Evolutionary conservation across 2,329 filamentous ascomycete species (phyloP).

Genomic region (Endothia cerciana): DNA sequence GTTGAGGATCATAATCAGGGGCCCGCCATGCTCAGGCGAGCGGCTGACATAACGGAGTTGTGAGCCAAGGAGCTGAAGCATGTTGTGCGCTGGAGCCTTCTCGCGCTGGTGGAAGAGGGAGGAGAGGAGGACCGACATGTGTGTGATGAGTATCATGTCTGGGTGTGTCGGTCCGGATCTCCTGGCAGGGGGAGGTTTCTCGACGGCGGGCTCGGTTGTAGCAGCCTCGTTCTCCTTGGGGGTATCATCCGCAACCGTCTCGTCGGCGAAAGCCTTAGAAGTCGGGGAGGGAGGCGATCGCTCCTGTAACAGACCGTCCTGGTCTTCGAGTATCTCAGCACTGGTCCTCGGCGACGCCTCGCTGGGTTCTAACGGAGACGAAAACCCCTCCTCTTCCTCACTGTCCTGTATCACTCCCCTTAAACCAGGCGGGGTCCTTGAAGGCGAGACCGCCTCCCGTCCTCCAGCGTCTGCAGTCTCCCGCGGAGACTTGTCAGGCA

Average conservation of each 20-base stretch:
- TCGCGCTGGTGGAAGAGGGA: conserved; percentile 55
- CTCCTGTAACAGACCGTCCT: background rate
- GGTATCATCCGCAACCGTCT: background rate
- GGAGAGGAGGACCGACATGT: conserved; percentile 56
- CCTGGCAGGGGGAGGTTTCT: background rate
- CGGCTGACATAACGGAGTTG: conserved; percentile 52
- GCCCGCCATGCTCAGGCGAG: conserved; percentile 41
- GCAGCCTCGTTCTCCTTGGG: background rate
- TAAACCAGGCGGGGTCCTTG: conserved; percentile 13
- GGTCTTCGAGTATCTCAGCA: background rate
- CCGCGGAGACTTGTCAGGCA: conserved; percentile 17
- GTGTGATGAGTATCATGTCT: conserved; percentile 58
- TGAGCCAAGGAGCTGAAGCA: conserved; percentile 51
- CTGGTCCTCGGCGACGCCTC: background rate
- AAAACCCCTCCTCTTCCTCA: conserved; percentile 44
- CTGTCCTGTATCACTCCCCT: conserved; percentile 43
- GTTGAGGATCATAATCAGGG: conserved; percentile 61
- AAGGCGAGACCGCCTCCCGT: conserved; percentile 19
- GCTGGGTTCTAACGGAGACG: conserved; percentile 19
- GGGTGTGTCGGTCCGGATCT: conserved; percentile 34
- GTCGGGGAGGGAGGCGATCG: background rate
- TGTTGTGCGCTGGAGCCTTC: conserved; percentile 51
- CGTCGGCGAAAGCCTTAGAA: background rate
- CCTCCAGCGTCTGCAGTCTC: conserved; percentile 14
- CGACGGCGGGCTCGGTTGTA: background rate